phyloP scores from a whole-genome alignment of 176 grass and related monocot genomes.

The Panicum miliaceum region DNA sequence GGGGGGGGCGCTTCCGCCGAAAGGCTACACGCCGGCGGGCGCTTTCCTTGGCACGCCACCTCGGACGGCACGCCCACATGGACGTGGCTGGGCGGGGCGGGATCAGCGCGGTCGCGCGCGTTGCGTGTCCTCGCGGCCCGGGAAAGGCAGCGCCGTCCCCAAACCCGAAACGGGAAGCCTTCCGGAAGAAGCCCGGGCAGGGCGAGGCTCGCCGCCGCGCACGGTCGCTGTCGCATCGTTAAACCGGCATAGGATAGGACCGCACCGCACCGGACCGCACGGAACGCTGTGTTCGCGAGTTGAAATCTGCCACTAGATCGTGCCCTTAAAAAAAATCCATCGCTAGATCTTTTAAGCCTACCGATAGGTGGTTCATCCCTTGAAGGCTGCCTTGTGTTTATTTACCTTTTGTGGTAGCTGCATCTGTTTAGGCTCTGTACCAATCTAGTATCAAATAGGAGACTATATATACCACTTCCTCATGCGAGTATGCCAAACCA shows the following conservation, averaged over 20 bases:
- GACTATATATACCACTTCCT: not conserved
- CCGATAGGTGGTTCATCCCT: not conserved
- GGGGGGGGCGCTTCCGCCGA: not conserved
- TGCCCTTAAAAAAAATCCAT: not conserved
- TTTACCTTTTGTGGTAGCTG: not conserved
- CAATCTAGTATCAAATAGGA: not conserved
- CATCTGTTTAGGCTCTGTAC: not conserved
- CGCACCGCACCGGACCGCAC: conserved; percentile 15
- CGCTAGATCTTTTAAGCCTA: not conserved
- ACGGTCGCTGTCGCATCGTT: conserved; percentile 21
- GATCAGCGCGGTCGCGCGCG: not conserved
- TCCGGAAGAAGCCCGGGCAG: not conserved
- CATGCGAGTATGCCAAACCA: not conserved
- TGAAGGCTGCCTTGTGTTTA: not conserved
- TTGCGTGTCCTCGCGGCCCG: not conserved
- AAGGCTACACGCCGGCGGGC: not conserved
- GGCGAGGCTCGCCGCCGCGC: not conserved
- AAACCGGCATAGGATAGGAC: not conserved
- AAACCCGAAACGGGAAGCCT: conserved; percentile 9
- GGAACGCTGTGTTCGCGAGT: not conserved
- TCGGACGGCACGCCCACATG: conserved; percentile 22
- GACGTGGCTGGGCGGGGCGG: conserved; percentile 17
- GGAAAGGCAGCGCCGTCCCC: conserved; percentile 26
- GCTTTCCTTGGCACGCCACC: conserved; percentile 26
- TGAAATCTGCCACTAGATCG: not conserved